Percentiles rank a stretch among this genome's conserved stretches.
Conservation (phyloP, 371 early-diverging fungal genomes). For the Apophysomyces elegans region DNA sequence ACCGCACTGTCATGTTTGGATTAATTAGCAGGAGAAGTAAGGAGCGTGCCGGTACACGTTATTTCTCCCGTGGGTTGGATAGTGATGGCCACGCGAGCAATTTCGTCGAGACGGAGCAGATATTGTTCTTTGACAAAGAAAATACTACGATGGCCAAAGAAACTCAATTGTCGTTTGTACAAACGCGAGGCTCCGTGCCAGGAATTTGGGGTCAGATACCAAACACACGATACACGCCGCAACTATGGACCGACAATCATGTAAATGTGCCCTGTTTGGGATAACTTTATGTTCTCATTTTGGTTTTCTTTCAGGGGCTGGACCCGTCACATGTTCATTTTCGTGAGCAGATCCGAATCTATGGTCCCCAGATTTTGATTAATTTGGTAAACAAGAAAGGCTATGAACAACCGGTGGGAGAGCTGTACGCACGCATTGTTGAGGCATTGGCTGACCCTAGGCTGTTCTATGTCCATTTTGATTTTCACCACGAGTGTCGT, state of each 20-base stretch:
- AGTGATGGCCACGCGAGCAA: slow-evolving; percentile 92
- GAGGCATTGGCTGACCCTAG: slow-evolving; percentile 55
- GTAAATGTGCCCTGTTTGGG: slow-evolving; percentile 11
- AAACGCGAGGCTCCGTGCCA: slow-evolving; percentile 98
- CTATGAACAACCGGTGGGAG: slow-evolving; percentile 82
- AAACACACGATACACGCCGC: slow-evolving; percentile 91
- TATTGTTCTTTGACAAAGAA: slow-evolving; percentile 61
- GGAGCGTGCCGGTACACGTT: slow-evolving; percentile 84
- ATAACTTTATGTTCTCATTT: neutral
- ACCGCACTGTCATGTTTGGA: slow-evolving; percentile 68
- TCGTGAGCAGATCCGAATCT: slow-evolving; percentile 61
- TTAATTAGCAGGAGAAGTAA: slow-evolving; percentile 82
- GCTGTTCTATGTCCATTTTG: slow-evolving; percentile 86
- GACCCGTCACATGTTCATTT: slow-evolving; percentile 72
- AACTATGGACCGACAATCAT: slow-evolving; percentile 56
- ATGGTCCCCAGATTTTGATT: slow-evolving; percentile 82
- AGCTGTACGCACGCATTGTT: slow-evolving; percentile 63
- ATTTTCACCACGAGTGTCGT: slow-evolving; percentile 95
- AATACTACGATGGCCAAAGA: slow-evolving; percentile 6
- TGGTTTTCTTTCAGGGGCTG: slow-evolving; percentile 22
- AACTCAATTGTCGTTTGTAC: slow-evolving; percentile 74
- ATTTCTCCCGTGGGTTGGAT: slow-evolving; percentile 94
- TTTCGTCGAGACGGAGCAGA: slow-evolving; percentile 98
- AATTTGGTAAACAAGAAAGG: slow-evolving; percentile 91
- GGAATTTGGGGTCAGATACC: slow-evolving; percentile 93